Conservation (phyloP, 345 rosid species). For the Dimocarpus longan region DNA sequence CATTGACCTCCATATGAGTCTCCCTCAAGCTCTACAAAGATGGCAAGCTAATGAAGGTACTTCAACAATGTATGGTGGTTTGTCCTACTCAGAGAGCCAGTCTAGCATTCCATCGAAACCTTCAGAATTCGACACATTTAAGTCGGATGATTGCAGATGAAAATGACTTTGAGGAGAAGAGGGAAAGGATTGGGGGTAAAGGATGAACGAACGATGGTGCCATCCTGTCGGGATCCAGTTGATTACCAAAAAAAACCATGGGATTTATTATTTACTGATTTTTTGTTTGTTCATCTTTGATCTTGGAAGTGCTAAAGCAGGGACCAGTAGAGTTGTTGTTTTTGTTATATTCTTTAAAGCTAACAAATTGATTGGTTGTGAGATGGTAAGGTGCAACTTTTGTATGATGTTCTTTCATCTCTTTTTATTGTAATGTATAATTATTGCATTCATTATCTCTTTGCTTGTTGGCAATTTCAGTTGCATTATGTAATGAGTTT, state of each 20-base stretch:
- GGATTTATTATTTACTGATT: background rate
- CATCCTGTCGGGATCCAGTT: background rate
- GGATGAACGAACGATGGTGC: background rate
- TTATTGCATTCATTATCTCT: background rate
- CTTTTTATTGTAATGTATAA: background rate
- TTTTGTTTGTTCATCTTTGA: constrained; percentile 3
- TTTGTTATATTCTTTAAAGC: constrained; percentile 23
- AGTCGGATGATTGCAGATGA: constrained; percentile 71
- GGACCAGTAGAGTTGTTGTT: constrained; percentile 14
- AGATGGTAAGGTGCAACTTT: background rate
- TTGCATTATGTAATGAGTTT: no score
- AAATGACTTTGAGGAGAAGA: constrained; percentile 9
- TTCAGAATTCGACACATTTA: constrained; percentile 61
- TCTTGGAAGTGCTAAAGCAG: constrained; percentile 10
- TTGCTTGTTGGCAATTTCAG: background rate
- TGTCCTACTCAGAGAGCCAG: constrained; percentile 59
- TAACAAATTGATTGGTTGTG: constrained; percentile 25
- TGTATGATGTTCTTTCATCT: background rate
- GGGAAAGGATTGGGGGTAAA: background rate
- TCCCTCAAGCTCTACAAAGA: constrained; percentile 78
- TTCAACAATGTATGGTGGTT: constrained; percentile 51
- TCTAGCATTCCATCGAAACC: constrained; percentile 70
- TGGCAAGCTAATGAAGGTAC: constrained; percentile 85
- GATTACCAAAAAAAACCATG: background rate
- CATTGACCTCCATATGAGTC: constrained; percentile 73